phyloP scores from a whole-genome alignment of 1,284 basidiomycete genomes.

The Ceratobasidium sp. region DNA sequence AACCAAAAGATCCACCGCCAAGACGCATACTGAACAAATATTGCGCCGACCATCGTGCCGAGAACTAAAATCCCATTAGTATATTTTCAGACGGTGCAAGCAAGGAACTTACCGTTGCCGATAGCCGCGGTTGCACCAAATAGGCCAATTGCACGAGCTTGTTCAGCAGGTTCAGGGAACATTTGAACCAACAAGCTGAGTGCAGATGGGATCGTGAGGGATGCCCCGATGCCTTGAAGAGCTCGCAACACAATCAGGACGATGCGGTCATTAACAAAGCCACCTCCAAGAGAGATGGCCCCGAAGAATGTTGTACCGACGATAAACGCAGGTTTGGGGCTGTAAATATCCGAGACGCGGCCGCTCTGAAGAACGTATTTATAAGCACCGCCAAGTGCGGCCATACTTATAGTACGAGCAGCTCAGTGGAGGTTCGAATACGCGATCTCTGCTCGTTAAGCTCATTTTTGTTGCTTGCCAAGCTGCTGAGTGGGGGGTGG shows the following conservation, averaged over 20 bases:
- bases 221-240: conserved; percentile 41
- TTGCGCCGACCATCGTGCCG: conserved; percentile 56
- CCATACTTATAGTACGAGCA: conserved; percentile 1
- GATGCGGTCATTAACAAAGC: conserved; percentile 43
- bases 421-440: not conserved
- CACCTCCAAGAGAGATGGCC: conserved; percentile 44
- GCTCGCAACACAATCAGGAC: conserved; percentile 43
- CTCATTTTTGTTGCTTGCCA: conserved; percentile 10
- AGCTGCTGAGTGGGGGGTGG: conserved; percentile 16
- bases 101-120: too few relatives aligned
- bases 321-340: conserved; percentile 43
- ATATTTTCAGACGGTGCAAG: too few relatives aligned
- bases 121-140: conserved; percentile 63
- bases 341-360: conserved; percentile 45
- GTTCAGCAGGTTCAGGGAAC: conserved; percentile 61
- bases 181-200: conserved; percentile 62
- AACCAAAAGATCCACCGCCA: conserved; percentile 65
- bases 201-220: conserved; percentile 62
- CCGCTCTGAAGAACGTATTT: conserved; percentile 26
- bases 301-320: conserved; percentile 39
- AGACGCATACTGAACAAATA: conserved; percentile 58
- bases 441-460: conserved; percentile 7
- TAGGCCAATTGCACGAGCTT: conserved; percentile 62
- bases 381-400: conserved; percentile 7
- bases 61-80: too few relatives aligned